Conservation (phyloP, 176 grass and related monocot genomes). For the Rhynchospora tenuis region DNA sequence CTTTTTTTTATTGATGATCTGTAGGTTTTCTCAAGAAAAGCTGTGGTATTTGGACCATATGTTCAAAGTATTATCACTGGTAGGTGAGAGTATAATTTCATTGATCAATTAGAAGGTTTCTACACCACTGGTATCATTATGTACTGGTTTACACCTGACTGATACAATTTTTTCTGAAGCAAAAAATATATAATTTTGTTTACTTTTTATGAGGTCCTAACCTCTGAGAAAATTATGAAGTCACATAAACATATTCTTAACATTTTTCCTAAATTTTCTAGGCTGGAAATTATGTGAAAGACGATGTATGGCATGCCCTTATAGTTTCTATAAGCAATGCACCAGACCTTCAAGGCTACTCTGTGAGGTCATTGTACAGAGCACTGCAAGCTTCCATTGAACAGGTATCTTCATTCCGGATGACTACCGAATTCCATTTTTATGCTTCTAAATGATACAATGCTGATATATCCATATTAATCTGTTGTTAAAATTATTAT, state of each 20-base stretch:
- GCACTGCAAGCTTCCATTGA: slow-evolving; percentile 57
- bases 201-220: neutral
- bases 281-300: slow-evolving; percentile 89
- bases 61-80: slow-evolving; percentile 96
- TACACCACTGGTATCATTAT: neutral
- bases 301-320: slow-evolving; percentile 94
- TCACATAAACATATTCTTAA: neutral
- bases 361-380: slow-evolving; percentile 84
- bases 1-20: slow-evolving; percentile 18
- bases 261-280: slow-evolving; percentile 24
- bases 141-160: neutral
- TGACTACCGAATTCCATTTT: neutral
- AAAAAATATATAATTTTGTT: neutral
- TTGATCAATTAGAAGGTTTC: neutral
- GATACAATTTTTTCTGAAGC: neutral
- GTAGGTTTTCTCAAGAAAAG: slow-evolving; percentile 95
- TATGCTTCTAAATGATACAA: slow-evolving; percentile 22
- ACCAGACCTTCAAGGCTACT: slow-evolving; percentile 95
- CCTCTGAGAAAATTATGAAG: neutral
- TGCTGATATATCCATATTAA: slow-evolving; percentile 10
- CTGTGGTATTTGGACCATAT: slow-evolving; percentile 97
- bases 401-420: slow-evolving; percentile 44
- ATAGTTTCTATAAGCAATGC: slow-evolving; percentile 89
- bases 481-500: slow-evolving; percentile 22
- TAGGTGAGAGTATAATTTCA: slow-evolving; percentile 37